Evolutionary conservation across 1,139 yeast species (phyloP), one percentile per base, ranked within the genome.

Genomic region (Sugiyamaella grinbergsii): DNA sequence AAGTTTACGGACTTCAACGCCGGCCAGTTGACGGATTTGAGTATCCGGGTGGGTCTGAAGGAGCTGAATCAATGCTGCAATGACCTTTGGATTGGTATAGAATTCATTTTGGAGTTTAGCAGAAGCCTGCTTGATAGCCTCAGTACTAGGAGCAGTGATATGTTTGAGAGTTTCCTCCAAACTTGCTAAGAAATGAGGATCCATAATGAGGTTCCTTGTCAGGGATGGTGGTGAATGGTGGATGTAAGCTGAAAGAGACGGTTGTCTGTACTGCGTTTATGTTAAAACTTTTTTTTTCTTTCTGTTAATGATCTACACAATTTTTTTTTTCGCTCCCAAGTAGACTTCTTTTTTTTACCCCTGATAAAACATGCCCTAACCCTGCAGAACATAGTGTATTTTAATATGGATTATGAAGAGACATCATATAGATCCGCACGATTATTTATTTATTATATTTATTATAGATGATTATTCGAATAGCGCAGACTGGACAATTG

Each of bases 1-100:
- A 65, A 86, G 79, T 71, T 94, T 93, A 72, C 96, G 82, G 40
- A 91, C 91, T 72, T 93, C 98, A 54, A 93, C 96, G 56, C 97
- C 95, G 15, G 98, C 95, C 58, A 93, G 77, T 71, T 90, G 96
- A 38, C 78, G 73, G 60, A 86, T 69, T 61, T 82, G 81, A 54
- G 77, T 81, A 59, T 80, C 81, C 37, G 75, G 73, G 58, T 82
- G 80, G 59, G 77, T 76, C 70, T 86, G 93, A 65, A 89, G 77
- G 58, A 93, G 80, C 64, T 87, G 95, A 61, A 93, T 74, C 66
- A 91, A 76, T 7, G 95, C 83, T 24, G 96, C 94, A 54, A 93
- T 78, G 16, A 94, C 81, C 61, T 78, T 73, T 13, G 87, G 80
- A 62, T 83, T 81, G 52, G 80, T 74, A 73, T 86, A 93, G 66